Evolutionary conservation across 257 asterid species (phyloP).

Genomic region (Nicotiana tabacum): DNA sequence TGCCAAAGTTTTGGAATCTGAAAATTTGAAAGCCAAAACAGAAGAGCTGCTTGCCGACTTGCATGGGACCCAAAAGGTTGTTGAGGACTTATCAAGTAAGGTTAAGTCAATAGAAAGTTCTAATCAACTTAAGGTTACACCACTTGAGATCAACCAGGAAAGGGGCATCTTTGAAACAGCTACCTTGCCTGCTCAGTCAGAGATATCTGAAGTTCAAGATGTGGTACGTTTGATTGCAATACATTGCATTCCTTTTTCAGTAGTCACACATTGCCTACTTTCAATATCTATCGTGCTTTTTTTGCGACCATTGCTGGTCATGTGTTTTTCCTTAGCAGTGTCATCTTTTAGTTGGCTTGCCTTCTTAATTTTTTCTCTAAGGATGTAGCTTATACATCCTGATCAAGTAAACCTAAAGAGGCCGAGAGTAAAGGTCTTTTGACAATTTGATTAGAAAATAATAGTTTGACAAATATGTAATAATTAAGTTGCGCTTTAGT

Average conservation of each 20-base stretch:
- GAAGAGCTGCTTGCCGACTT: conserved; percentile 71
- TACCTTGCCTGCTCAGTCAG: conserved; percentile 54
- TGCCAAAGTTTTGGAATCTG: conserved; percentile 53
- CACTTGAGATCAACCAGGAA: conserved; percentile 52
- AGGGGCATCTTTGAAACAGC: conserved; percentile 44
- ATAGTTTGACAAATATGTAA: background rate
- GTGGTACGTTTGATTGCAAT: conserved; percentile 44
- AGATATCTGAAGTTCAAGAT: conserved; percentile 91
- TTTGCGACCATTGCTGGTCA: background rate
- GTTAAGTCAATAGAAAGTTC: conserved; percentile 66
- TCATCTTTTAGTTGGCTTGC: conserved; percentile 5
- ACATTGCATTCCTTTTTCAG: conserved; percentile 2
- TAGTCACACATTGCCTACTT: background rate
- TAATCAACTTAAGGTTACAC: conserved; percentile 32
- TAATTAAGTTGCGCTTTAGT: background rate
- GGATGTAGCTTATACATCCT: background rate
- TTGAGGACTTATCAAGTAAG: conserved; percentile 68
- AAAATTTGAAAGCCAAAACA: conserved; percentile 48
- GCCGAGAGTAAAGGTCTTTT: background rate
- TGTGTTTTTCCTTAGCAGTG: background rate
- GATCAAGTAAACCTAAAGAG: background rate
- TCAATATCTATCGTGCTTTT: background rate
- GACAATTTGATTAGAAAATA: background rate
- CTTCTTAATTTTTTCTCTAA: background rate
- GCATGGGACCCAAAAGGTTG: conserved; percentile 52